These are phyloP conservation scores for Parietaria judaica DNA, from an alignment of 306 rosid species.

Conservation along the genomic window DNA sequence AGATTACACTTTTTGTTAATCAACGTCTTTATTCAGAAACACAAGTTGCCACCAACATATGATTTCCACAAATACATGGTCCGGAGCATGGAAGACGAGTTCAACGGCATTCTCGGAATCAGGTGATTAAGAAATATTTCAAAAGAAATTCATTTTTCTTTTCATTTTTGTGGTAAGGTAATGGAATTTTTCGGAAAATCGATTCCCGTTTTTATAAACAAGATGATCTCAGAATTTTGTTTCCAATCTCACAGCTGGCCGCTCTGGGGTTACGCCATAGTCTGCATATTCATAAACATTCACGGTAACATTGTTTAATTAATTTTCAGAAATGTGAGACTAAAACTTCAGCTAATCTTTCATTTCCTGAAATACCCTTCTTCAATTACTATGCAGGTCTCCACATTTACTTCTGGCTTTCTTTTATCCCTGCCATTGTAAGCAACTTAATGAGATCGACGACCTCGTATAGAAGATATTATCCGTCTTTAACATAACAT, in stretches of 20 bases:
- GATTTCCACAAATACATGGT: conserved; percentile 81
- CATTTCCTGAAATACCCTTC: conserved; percentile 19
- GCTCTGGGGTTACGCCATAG: conserved; percentile 86
- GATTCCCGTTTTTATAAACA: not conserved
- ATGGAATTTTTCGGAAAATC: not conserved
- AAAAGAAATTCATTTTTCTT: not conserved
- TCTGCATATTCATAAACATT: conserved; percentile 76
- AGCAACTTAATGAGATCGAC: conserved; percentile 23
- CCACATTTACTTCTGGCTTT: conserved; percentile 91
- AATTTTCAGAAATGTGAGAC: not conserved
- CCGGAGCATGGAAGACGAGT: conserved; percentile 98
- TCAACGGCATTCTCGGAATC: conserved; percentile 90
- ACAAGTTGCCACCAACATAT: conserved; percentile 70
- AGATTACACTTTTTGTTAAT: not conserved
- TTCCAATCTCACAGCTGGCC: conserved; percentile 58
- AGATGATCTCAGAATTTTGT: not conserved
- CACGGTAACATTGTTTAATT: conserved; percentile 48
- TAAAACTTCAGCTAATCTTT: conserved; percentile 4
- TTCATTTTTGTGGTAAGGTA: not conserved
- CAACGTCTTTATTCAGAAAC: conserved; percentile 40
- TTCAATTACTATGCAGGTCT: conserved; percentile 45
- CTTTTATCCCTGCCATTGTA: conserved; percentile 92
- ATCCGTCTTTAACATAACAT: not conserved
- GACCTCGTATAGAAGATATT: not conserved
- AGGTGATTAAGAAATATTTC: conserved; percentile 34